These are phyloP conservation scores for Spinellus fusiger DNA, from an alignment of 192 early-diverging fungal species.

Conservation along the genomic window DNA sequence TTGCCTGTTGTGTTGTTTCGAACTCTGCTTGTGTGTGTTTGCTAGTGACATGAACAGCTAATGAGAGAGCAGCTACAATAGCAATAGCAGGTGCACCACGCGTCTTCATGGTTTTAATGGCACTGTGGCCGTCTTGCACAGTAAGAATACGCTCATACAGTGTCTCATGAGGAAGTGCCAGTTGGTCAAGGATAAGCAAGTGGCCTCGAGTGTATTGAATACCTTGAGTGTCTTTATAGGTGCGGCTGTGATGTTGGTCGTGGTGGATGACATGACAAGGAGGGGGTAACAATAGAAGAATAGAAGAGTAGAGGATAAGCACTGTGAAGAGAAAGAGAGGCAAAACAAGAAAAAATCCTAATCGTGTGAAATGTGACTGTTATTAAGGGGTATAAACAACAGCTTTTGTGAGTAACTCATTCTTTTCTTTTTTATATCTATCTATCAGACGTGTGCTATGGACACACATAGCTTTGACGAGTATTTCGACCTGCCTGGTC, in stretches of 20 bases:
- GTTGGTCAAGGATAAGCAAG: constrained; percentile 86
- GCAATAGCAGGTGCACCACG: constrained; percentile 95
- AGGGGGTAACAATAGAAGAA: too few relatives aligned
- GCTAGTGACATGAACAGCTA: constrained; percentile 73
- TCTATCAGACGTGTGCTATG: constrained; percentile 4
- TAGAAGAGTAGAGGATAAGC: too few relatives aligned
- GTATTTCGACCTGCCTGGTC: constrained; percentile 13
- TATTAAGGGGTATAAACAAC: too few relatives aligned
- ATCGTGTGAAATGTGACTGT: too few relatives aligned
- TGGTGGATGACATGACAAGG: too few relatives aligned
- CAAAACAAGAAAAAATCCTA: too few relatives aligned
- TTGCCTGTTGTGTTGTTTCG: constrained; percentile 33
- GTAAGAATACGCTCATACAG: constrained; percentile 63
- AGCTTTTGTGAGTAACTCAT: too few relatives aligned
- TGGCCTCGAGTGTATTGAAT: constrained; percentile 41
- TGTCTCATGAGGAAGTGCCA: constrained; percentile 80
- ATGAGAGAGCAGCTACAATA: constrained; percentile 87
- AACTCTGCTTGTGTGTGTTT: constrained; percentile 18
- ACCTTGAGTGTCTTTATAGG: too few relatives aligned
- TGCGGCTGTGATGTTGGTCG: too few relatives aligned
- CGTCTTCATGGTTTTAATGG: constrained; percentile 91
- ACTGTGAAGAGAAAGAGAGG: too few relatives aligned
- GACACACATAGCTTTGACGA: constrained; percentile 22
- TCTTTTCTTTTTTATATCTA: constrained; percentile 5
- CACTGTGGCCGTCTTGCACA: constrained; percentile 70